Evolutionary conservation across 164 flowering plant genomes (phyloP), one percentile per base, ranked within the genome.

Genomic region (Dillenia turbinata): DNA sequence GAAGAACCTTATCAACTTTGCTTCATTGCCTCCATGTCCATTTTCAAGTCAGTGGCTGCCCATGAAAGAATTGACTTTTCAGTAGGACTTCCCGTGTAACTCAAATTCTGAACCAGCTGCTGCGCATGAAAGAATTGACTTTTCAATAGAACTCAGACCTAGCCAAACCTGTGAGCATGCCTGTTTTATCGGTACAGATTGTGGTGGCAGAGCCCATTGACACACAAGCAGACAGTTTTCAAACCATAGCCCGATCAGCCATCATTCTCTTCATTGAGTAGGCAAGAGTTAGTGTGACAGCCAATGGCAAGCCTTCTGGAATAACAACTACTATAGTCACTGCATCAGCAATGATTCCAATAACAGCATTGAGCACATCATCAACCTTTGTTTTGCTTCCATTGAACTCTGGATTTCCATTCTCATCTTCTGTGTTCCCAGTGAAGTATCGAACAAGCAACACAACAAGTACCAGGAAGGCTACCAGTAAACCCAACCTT

Each of bases 51-150:
- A 47, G 49, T 3, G 8, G 71, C 83, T 16, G 81, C 83, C 91
- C 88, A 86, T 2, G 77, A 67, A 33, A 80, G 82, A 44, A 85
- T 72, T 2, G 90, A 86, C 46, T 78, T 83, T 50, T 85, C 88
- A 11, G 86, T 83, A 0, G 86, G 86, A 62, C 83, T 78, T 7
- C 83, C 85, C 0, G 81, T 79, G 66, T 1, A 81, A 69, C 62
- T 83, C 87, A 12, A 64, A 50, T n/a, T 51, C 59, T 0, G 64
- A 64, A 45, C 44, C 69, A 40, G 71, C 52, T 44, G 14, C 19
- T 3, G 67, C 46, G n/a, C n/a, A n/a, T n/a, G n/a, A n/a, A n/a
- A n/a, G n/a, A n/a, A n/a, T n/a, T n/a, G n/a, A n/a, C n/a, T n/a
- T n/a, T n/a, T 33, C 40, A 33, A 33, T 33, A 33, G 40, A 5